Evolutionary conservation across 2,329 filamentous ascomycete genomes (phyloP).

Genomic region (Capronia epimyces): DNA sequence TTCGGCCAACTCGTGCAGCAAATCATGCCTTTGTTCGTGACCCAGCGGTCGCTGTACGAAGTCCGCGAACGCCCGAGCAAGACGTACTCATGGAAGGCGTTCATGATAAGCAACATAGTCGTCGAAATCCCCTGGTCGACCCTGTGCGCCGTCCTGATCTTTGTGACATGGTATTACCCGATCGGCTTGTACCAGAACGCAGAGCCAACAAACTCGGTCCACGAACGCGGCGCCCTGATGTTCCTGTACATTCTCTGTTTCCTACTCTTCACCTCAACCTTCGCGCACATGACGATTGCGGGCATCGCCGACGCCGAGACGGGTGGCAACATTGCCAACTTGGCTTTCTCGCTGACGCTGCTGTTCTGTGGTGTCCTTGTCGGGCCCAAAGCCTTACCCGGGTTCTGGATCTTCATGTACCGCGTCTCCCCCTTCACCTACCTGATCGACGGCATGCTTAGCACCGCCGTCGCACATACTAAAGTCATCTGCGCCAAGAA

Average conservation of each 20-base stretch:
- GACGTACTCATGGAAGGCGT: slow-evolving; percentile 68
- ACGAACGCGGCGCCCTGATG: slow-evolving; percentile 58
- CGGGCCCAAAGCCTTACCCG: slow-evolving; percentile 52
- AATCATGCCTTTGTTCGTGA: slow-evolving; percentile 56
- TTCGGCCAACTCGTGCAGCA: slow-evolving; percentile 58
- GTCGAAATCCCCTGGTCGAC: slow-evolving; percentile 66
- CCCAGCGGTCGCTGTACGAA: slow-evolving; percentile 55
- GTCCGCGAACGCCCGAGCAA: slow-evolving; percentile 60
- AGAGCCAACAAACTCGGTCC: slow-evolving; percentile 36
- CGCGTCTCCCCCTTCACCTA: slow-evolving; percentile 76
- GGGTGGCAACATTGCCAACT: slow-evolving; percentile 57
- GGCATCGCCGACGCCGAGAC: slow-evolving; percentile 64
- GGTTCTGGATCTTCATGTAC: slow-evolving; percentile 78
- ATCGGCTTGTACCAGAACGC: slow-evolving; percentile 46
- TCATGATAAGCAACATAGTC: slow-evolving; percentile 65
- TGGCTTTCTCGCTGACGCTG: slow-evolving; percentile 55
- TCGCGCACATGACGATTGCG: slow-evolving; percentile 68
- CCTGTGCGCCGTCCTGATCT: slow-evolving; percentile 59
- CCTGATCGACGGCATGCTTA: slow-evolving; percentile 65
- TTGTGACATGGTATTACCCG: slow-evolving; percentile 63
- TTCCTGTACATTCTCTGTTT: slow-evolving; percentile 61
- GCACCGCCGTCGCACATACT: slow-evolving; percentile 63
- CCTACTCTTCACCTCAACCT: slow-evolving; percentile 66
- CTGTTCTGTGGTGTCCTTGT: slow-evolving; percentile 61
- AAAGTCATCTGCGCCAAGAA: slow-evolving; percentile 61